Evolutionary conservation across 2,329 filamentous ascomycete species (phyloP).

Genomic region (Pestalotiopsis sp.): DNA sequence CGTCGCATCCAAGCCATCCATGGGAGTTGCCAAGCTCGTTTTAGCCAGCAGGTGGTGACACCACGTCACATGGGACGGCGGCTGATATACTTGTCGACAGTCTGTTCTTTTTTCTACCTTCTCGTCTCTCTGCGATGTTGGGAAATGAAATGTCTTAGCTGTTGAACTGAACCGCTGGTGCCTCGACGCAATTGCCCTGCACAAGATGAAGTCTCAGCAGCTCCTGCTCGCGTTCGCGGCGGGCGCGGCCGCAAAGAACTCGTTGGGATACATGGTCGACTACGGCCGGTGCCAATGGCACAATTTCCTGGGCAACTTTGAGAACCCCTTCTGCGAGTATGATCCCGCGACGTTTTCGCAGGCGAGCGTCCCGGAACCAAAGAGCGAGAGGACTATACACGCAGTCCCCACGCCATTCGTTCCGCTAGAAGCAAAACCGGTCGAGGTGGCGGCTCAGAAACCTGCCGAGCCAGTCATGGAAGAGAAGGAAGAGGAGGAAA

Average conservation of each 20-base stretch:
- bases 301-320: conserved; percentile 6
- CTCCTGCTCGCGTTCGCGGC: neutral
- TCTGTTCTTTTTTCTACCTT: neutral
- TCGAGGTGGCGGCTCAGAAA: neutral
- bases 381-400: neutral
- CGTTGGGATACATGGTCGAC: conserved; percentile 4
- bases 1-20: neutral
- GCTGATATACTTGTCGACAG: neutral
- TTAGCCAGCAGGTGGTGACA: neutral
- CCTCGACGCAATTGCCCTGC: neutral
- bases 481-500: neutral
- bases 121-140: neutral
- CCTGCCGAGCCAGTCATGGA: neutral
- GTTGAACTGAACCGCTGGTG: neutral
- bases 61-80: conserved; percentile 1
- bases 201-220: neutral
- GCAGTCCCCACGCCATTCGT: neutral
- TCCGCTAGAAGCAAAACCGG: neutral
- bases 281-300: conserved; percentile 3
- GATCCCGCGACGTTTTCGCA: neutral
- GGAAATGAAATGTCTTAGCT: neutral
- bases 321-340: conserved; percentile 1
- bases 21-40: conserved; percentile 7
- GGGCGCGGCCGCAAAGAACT: neutral
- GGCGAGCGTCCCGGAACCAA: neutral